These are phyloP conservation scores for Ogataea zsoltii DNA, from an alignment of 805 yeast species.

Conservation along the genomic window DNA sequence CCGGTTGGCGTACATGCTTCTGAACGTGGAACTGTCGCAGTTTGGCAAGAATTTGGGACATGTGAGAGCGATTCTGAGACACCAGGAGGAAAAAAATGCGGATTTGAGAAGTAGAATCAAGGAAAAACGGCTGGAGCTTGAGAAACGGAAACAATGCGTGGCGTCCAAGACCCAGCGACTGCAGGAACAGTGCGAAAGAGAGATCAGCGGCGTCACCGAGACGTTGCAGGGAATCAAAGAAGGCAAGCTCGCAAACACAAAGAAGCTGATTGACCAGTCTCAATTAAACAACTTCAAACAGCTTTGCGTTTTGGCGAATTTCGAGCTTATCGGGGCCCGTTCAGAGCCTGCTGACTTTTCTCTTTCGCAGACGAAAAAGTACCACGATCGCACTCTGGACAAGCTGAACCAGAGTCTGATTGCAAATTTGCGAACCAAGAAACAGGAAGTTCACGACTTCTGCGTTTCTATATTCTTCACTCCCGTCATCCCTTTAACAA, in stretches of 20 bases:
- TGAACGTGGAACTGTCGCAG: conserved; percentile 30
- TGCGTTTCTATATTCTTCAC: conserved; percentile 21
- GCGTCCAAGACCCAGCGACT: conserved; percentile 1
- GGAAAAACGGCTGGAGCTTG: conserved; percentile 1
- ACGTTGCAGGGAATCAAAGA: conserved; percentile 11
- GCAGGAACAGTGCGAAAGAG: conserved; percentile 3
- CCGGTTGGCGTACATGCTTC: conserved; percentile 32
- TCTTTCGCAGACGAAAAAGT: neutral
- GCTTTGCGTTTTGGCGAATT: conserved; percentile 13
- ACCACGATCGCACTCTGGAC: conserved; percentile 11
- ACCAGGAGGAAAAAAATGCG: conserved; percentile 11
- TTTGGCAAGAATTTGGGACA: conserved; percentile 17
- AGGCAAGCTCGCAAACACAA: conserved; percentile 14
- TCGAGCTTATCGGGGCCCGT: conserved; percentile 6
- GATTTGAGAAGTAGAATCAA: conserved; percentile 8
- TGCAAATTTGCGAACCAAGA: conserved; percentile 8
- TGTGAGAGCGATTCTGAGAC: conserved; percentile 9
- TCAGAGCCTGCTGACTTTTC: too few species aligned
- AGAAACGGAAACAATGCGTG: neutral
- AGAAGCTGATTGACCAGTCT: conserved; percentile 15
- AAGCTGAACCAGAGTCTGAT: conserved; percentile 15
- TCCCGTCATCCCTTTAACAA: conserved; percentile 29
- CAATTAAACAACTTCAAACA: conserved; percentile 18
- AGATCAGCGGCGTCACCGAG: conserved; percentile 6
- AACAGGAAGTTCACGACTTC: conserved; percentile 7